Evolutionary conservation across 371 early-diverging fungal genomes (phyloP).

Genomic region (Apophysomyces ossiformis): DNA sequence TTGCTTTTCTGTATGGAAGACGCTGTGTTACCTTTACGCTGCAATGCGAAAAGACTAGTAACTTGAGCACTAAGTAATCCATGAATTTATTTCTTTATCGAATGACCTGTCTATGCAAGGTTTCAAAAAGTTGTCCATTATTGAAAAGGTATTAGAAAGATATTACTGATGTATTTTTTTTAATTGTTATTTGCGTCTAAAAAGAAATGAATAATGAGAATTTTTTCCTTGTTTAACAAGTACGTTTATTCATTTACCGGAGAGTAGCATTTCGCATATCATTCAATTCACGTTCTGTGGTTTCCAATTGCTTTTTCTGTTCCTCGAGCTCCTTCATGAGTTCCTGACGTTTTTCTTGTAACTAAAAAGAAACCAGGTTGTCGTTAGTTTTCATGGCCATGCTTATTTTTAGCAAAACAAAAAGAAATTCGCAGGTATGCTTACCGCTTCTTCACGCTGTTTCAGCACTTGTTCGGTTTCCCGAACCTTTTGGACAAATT

Average conservation of each 20-base stretch:
- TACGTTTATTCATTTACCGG: background rate
- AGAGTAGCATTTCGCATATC: slow-evolving; percentile 14
- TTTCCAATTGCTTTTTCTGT: slow-evolving; percentile 21
- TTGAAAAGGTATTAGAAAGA: slow-evolving; percentile 6
- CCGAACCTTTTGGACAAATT: slow-evolving; percentile 75
- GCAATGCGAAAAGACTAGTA: too few relatives aligned
- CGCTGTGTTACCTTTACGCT: too few relatives aligned
- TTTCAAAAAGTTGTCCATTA: background rate
- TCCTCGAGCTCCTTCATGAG: slow-evolving; percentile 33
- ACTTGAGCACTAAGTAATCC: too few relatives aligned
- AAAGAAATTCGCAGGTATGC: background rate
- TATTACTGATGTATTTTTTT: slow-evolving; percentile 1
- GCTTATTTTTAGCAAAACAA: background rate
- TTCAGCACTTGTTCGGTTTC: slow-evolving; percentile 73
- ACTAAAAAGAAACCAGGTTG: slow-evolving; percentile 9
- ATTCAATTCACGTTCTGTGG: slow-evolving; percentile 24
- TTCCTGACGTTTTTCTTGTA: slow-evolving; percentile 26
- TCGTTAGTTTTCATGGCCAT: background rate
- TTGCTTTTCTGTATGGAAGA: too few relatives aligned
- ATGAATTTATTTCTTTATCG: too few relatives aligned
- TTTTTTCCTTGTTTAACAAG: background rate
- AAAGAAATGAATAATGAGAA: too few relatives aligned
- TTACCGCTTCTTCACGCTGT: slow-evolving; percentile 65
- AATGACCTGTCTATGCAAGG: too few relatives aligned
- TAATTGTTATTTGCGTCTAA: too few relatives aligned